Base-by-base conservation (phyloP, 495 filamentous ascomycete species). In the Xylaria longipes region DNA sequence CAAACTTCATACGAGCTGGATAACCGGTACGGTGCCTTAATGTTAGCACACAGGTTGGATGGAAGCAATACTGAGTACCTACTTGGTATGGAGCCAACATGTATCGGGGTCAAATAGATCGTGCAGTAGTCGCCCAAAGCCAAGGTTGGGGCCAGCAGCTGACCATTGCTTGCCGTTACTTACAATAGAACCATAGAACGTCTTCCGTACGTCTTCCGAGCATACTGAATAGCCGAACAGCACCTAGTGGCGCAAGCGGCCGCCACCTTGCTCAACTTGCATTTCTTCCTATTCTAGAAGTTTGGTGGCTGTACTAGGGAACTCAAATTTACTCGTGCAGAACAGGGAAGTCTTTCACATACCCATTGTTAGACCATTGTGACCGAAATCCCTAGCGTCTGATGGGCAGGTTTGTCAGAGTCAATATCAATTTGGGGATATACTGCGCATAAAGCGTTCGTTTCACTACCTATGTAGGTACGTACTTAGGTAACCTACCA, bases 241-340 rank as follows among this genome's bases (percentile, higher is more conserved):
- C 35, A 41, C 27, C 41, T 48, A 65, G 62, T n/a, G 27, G 39
- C 27, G 27, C 41, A 65, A 48, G 41, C 27, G n/a, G 62, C 62
- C 39, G 62, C 39, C 37, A 46, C 41, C 62, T 48, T 33, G 14
- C 43, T 33, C 41, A 2, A 6, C 37, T 48, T 20, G 61, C 57
- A 22, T 64, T 48, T 29, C 45, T 35, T 52, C 45, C 27, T 25
- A 48, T 65, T 65, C 62, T 45, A 65, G 39, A 65, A 65, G 41
- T 39, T 15, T 48, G 27, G 39, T n/a, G 57, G 1, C 57, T 37
- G 57, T 37, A 22, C 31, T 60, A 60, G 3, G 11, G 20, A 60
- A 60, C 57, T 39, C 14, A 60, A 60, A n/a, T 60, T 9, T 29
- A 60, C 56, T n/a, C n/a, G 29, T 35, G 15, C 11, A 58, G 57